A percentile compares a stretch with the other conserved stretches of the same genome.
Conservation (phyloP, 169 alveolate genomes). For the Cryptosporidium sp. region DNA sequence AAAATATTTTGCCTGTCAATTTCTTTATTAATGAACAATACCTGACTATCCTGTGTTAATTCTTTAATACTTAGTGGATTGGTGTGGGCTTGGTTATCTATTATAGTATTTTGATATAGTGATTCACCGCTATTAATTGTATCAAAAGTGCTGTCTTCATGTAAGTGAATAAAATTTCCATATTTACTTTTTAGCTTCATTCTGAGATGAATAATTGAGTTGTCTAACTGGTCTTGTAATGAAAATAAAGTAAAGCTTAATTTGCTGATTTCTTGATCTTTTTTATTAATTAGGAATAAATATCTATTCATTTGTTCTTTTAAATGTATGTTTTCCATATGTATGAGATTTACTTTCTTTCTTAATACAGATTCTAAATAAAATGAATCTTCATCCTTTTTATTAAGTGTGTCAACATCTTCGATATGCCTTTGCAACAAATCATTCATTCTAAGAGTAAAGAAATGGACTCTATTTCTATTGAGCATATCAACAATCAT, state of each 20-base stretch:
- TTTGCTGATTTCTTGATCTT: conserved; percentile 46
- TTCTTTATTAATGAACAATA: not conserved
- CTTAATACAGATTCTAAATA: conserved; percentile 54
- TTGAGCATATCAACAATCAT: conserved; percentile 39
- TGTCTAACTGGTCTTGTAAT: conserved; percentile 55
- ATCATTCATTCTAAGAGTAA: conserved; percentile 24
- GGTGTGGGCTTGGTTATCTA: not conserved
- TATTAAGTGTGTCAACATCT: conserved; percentile 39
- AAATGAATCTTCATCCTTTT: conserved; percentile 59
- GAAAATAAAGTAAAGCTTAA: conserved; percentile 13
- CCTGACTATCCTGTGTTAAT: not conserved
- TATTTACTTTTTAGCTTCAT: conserved; percentile 27
- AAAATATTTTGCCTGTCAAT: conserved; percentile 5
- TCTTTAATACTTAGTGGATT: not conserved
- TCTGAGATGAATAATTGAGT: conserved; percentile 55
- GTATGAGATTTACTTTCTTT: conserved; percentile 43
- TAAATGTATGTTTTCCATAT: conserved; percentile 38
- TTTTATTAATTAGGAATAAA: conserved; percentile 16
- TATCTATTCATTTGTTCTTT: conserved; percentile 10
- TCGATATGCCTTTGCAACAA: conserved; percentile 41
- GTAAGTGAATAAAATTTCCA: conserved; percentile 1
- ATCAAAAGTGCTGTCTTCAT: not conserved
- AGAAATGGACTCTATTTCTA: conserved; percentile 46
- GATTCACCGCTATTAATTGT: not conserved
- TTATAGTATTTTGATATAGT: not conserved